phyloP scores from a whole-genome alignment of 805 yeast genomes.

The Babjeviella inositovora region DNA sequence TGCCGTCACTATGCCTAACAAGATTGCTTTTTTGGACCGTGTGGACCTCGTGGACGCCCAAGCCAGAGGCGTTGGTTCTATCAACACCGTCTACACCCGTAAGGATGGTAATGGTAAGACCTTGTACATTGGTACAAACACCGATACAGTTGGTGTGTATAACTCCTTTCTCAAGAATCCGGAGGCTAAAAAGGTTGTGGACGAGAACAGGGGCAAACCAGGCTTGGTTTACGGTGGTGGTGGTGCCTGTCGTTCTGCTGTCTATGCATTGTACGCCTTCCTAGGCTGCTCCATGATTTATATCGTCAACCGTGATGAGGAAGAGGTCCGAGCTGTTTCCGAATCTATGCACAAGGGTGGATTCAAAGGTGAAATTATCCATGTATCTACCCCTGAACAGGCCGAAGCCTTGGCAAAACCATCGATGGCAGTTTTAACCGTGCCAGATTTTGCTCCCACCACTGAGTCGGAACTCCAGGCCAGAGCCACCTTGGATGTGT shows the following conservation, averaged over 20 bases:
- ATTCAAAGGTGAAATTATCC: conserved; percentile 10
- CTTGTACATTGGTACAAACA: conserved; percentile 11
- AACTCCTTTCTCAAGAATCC: conserved; percentile 9
- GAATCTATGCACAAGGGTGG: conserved; percentile 8
- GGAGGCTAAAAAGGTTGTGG: conserved; percentile 2
- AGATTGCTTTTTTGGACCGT: conserved; percentile 9
- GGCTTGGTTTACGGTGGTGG: conserved; percentile 18
- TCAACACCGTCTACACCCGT: conserved; percentile 14
- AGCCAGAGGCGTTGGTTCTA: conserved; percentile 15
- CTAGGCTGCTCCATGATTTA: conserved; percentile 11
- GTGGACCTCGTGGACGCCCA: conserved; percentile 11
- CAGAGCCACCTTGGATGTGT: conserved; percentile 9
- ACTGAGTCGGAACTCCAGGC: conserved; percentile 10
- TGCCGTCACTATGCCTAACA: conserved; percentile 16
- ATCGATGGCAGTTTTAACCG: conserved; percentile 10
- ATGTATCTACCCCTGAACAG: conserved; percentile 9
- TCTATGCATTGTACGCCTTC: conserved; percentile 10
- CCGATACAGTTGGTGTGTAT: conserved; percentile 14
- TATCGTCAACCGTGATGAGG: conserved; percentile 11
- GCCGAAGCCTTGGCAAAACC: conserved; percentile 8
- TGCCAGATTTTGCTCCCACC: conserved; percentile 12
- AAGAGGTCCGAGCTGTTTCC: conserved; percentile 9
- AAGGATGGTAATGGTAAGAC: conserved; percentile 4
- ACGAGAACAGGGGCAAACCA: conserved; percentile 4
- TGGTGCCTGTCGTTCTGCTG: conserved; percentile 16